Conservation (phyloP, 2,329 filamentous ascomycete genomes). For the Fonsecaea pedrosoi region DNA sequence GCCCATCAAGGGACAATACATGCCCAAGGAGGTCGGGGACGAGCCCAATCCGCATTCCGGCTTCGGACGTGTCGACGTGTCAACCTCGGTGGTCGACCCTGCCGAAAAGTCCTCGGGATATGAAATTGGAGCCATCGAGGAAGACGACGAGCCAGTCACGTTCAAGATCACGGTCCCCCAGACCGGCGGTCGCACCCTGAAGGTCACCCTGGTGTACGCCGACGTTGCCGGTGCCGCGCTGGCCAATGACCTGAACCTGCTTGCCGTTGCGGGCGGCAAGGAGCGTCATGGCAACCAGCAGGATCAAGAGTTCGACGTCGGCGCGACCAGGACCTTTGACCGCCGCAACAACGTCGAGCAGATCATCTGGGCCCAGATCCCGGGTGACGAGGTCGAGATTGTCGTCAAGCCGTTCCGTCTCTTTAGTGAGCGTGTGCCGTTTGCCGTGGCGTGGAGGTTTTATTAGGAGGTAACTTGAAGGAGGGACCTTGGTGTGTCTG, state of each 20-base stretch:
- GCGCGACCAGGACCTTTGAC: not conserved
- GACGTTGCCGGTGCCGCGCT: constrained; percentile 28
- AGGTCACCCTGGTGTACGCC: not conserved
- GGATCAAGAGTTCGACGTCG: not conserved
- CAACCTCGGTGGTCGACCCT: not conserved
- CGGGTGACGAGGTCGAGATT: not conserved
- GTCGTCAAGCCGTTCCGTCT: not conserved
- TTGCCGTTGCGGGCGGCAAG: constrained; percentile 28
- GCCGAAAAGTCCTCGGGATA: constrained; percentile 24
- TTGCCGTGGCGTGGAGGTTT: not conserved
- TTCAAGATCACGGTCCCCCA: constrained; percentile 36
- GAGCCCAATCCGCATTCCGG: constrained; percentile 27
- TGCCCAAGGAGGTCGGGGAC: constrained; percentile 28
- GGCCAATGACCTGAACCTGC: constrained; percentile 39
- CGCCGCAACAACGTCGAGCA: constrained; percentile 40
- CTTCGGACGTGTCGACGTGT: constrained; percentile 35
- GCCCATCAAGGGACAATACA: constrained; percentile 31
- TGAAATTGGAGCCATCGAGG: constrained; percentile 17
- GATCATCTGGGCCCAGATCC: constrained; percentile 32
- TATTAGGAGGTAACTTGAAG: not conserved
- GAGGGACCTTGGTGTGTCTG: too few relatives aligned
- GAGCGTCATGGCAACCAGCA: constrained; percentile 38
- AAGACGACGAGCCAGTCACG: constrained; percentile 17
- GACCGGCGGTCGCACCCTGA: not conserved
- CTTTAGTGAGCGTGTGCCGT: not conserved